Evolutionary conservation across 306 rosid genomes (phyloP).

Genomic region (Pyrus betulifolia): DNA sequence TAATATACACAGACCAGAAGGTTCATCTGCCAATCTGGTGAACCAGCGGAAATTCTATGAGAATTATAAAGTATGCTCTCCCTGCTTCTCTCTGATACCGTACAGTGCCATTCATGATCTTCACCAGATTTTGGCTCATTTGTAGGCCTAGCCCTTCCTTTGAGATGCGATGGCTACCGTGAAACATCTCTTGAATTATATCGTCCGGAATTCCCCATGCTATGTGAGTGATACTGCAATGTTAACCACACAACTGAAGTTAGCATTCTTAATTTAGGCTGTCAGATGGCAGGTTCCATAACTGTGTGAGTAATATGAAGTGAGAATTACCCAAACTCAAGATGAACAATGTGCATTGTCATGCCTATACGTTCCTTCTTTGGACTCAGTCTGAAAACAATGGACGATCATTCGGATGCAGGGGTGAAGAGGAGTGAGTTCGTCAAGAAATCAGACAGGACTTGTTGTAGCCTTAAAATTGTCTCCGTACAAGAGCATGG

Average conservation of each 20-base stretch:
- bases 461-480: constrained; percentile 36
- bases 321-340: constrained; percentile 26
- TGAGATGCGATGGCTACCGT: constrained; percentile 10
- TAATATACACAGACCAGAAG: neutral
- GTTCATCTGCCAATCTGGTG: constrained; percentile 1
- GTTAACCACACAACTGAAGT: neutral
- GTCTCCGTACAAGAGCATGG: constrained; percentile 35
- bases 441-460: constrained; percentile 29
- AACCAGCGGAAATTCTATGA: constrained; percentile 29
- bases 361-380: constrained; percentile 29
- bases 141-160: constrained; percentile 34
- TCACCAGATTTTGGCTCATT: constrained; percentile 34
- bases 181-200: constrained; percentile 36
- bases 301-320: neutral
- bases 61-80: constrained; percentile 26
- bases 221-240: constrained; percentile 33
- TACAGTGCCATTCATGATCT: constrained; percentile 42
- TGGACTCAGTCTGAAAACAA: constrained; percentile 17
- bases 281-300: neutral
- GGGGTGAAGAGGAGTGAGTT: constrained; percentile 26
- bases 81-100: constrained; percentile 32
- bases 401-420: constrained; percentile 15
- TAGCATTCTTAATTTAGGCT: neutral
- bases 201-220: constrained; percentile 30
- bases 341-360: constrained; percentile 31